These are phyloP conservation scores for Ophiocordyceps sinensis DNA, from an alignment of 2,329 filamentous ascomycete genomes.

Conservation along the genomic window DNA sequence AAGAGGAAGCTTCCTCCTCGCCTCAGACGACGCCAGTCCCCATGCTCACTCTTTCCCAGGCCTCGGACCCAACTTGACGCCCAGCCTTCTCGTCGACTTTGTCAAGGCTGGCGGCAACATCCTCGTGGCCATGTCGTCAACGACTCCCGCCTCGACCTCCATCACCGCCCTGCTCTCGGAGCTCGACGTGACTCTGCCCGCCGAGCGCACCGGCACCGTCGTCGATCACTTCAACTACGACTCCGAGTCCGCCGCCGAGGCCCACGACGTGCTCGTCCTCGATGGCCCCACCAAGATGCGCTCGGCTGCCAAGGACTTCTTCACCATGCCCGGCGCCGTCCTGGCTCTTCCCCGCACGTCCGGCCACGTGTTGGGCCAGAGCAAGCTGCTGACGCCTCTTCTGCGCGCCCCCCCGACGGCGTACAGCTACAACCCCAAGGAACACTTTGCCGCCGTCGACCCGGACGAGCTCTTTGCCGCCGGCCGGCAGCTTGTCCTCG, in stretches of 20 bases:
- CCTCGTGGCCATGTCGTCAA: constrained; percentile 67
- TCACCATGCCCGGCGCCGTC: constrained; percentile 38
- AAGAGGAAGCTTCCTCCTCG: constrained; percentile 5
- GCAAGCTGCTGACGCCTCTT: constrained; percentile 66
- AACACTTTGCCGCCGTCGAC: constrained; percentile 51
- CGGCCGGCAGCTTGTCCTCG: constrained; percentile 68
- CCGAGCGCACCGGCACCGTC: constrained; percentile 70
- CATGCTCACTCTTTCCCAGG: constrained; percentile 29
- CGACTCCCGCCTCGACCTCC: constrained; percentile 52
- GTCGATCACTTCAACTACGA: constrained; percentile 97
- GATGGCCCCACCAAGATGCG: constrained; percentile 52
- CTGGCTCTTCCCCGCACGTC: constrained; percentile 72
- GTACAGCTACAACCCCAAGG: constrained; percentile 90
- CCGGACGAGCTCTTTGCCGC: constrained; percentile 71
- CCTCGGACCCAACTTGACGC: constrained; percentile 76
- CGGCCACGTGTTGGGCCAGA: constrained; percentile 68
- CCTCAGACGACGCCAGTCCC: background rate
- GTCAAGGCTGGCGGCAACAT: constrained; percentile 86
- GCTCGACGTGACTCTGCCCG: constrained; percentile 76
- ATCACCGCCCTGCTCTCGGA: constrained; percentile 71
- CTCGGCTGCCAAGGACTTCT: constrained; percentile 62
- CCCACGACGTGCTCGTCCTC: constrained; percentile 78
- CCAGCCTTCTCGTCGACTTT: constrained; percentile 78
- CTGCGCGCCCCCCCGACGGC: constrained; percentile 71
- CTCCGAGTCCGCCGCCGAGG: constrained; percentile 55